phyloP scores from a whole-genome alignment of 2,329 filamentous ascomycete genomes.

The Phoma sp. region DNA sequence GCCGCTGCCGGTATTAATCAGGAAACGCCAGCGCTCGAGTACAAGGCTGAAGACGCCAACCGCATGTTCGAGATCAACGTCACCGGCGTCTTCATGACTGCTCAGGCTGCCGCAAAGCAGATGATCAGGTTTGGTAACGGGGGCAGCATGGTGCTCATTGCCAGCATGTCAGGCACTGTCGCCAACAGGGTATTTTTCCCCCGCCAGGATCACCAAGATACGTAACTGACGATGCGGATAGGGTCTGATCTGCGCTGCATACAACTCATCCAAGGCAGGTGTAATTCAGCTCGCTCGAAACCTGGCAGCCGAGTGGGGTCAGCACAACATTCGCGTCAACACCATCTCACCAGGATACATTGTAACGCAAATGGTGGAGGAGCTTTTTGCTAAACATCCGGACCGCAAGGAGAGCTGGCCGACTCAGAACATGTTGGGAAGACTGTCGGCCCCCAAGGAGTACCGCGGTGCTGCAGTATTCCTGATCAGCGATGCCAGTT shows the following conservation, averaged over 20 bases:
- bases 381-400: slow-evolving; percentile 77
- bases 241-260: slow-evolving; percentile 71
- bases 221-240: slow-evolving; percentile 42
- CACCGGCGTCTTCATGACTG: slow-evolving; percentile 68
- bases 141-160: slow-evolving; percentile 68
- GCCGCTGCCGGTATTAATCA: slow-evolving; percentile 80
- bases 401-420: slow-evolving; percentile 73
- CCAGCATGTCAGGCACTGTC: slow-evolving; percentile 67
- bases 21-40: slow-evolving; percentile 82
- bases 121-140: slow-evolving; percentile 67
- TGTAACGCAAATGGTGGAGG: slow-evolving; percentile 81
- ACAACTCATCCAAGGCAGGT: slow-evolving; percentile 78
- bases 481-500: slow-evolving; percentile 49
- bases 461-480: slow-evolving; percentile 50
- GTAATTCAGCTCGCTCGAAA: slow-evolving; percentile 75
- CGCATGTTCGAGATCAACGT: slow-evolving; percentile 68
- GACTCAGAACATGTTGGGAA: slow-evolving; percentile 80
- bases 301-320: slow-evolving; percentile 75
- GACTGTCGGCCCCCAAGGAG: slow-evolving; percentile 44
- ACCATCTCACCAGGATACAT: slow-evolving; percentile 83
- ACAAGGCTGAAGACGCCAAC: slow-evolving; percentile 67
- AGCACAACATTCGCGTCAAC: slow-evolving; percentile 77
- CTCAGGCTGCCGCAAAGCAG: slow-evolving; percentile 68
- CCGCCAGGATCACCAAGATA: not conserved
- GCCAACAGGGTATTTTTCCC: slow-evolving; percentile 63